Conservation (phyloP, 805 yeast species). For the Candida michaelii region DNA sequence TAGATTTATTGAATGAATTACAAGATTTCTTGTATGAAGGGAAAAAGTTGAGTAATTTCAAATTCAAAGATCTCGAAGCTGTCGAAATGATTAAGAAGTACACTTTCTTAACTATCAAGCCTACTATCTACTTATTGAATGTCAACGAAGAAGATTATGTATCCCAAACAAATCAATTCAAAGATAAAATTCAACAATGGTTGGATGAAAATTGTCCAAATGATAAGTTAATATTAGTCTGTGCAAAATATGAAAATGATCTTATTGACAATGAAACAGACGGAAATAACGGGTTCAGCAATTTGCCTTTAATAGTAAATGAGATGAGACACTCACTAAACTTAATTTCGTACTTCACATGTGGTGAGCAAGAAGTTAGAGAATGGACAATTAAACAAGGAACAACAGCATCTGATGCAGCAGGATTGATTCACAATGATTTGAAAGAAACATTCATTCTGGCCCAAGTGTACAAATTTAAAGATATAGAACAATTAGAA, state of each 20-base stretch:
- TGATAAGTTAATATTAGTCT: constrained; percentile 35
- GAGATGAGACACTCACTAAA: constrained; percentile 68
- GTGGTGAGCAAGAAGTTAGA: constrained; percentile 80
- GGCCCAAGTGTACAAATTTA: constrained; percentile 71
- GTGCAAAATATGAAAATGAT: constrained; percentile 52
- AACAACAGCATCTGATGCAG: constrained; percentile 83
- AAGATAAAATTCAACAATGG: constrained; percentile 61
- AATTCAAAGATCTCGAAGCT: constrained; percentile 62
- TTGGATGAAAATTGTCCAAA: constrained; percentile 64
- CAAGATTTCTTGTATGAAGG: constrained; percentile 45
- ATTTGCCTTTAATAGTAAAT: constrained; percentile 61
- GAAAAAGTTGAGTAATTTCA: constrained; percentile 55
- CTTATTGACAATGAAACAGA: constrained; percentile 18
- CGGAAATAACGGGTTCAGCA: constrained; percentile 33
- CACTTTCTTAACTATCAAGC: constrained; percentile 82
- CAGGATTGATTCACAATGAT: constrained; percentile 87
- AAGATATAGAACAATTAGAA: constrained; percentile 44
- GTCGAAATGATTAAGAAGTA: constrained; percentile 66
- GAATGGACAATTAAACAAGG: constrained; percentile 86
- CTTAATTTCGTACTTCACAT: constrained; percentile 81
- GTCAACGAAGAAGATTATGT: constrained; percentile 70
- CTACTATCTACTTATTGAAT: constrained; percentile 76
- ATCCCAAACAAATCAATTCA: constrained; percentile 50
- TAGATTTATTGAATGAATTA: constrained; percentile 30
- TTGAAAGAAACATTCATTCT: constrained; percentile 76